phyloP scores from a whole-genome alignment of 345 rosid species.

The Pistacia integerrima region DNA sequence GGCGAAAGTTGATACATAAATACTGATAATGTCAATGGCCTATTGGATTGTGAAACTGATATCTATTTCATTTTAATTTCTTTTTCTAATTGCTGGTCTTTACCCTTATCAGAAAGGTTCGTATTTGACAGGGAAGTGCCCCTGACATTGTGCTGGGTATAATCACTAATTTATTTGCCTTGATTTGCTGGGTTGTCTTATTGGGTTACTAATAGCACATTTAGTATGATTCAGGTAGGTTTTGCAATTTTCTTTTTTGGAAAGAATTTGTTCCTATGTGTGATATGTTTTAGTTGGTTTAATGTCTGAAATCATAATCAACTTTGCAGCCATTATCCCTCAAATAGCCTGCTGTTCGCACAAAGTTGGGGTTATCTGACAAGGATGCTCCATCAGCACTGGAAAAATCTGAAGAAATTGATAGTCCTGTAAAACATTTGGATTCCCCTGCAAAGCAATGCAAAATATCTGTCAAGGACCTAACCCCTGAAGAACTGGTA shows the following conservation, averaged over 20 bases:
- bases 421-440: conserved; percentile 26
- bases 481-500: conserved; percentile 63
- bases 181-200: conserved; percentile 81
- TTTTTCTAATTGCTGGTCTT: not conserved
- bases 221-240: conserved; percentile 74
- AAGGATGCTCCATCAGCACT: conserved; percentile 28
- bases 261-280: not conserved
- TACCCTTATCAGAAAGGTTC: not conserved
- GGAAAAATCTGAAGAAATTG: conserved; percentile 27
- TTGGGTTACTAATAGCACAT: conserved; percentile 83
- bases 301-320: not conserved
- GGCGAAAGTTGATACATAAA: not conserved
- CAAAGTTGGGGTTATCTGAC: conserved; percentile 64
- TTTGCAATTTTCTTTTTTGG: not conserved
- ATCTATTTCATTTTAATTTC: not conserved
- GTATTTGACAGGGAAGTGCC: not conserved
- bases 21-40: no score
- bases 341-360: conserved; percentile 58
- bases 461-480: conserved; percentile 37
- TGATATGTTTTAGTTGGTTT: not conserved
- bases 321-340: conserved; percentile 68
- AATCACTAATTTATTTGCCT: conserved; percentile 23
- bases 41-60: not conserved
- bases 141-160: not conserved
- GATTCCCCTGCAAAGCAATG: conserved; percentile 33